Base-by-base conservation (phyloP, 2,329 filamentous ascomycete genomes). In the Albifimbria verrucaria region DNA sequence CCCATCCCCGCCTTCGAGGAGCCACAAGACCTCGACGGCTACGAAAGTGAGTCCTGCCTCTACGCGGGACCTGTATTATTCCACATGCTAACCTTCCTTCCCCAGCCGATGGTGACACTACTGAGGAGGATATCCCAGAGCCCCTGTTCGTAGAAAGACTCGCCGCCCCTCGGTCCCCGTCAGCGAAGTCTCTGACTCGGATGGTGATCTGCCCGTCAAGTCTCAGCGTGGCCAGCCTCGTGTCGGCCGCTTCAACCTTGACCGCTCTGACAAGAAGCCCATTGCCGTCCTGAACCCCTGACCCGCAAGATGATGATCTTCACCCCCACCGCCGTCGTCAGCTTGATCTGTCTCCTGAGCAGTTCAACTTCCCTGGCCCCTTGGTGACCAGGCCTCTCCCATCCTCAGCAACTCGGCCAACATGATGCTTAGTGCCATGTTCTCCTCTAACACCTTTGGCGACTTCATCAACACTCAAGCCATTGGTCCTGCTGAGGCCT, bases 391-490 rank as follows among this genome's bases (percentile, higher is more conserved):
- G 51, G 65, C 74, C 4, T 76, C 76, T 0, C 83, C 86, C 17
- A 83, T 89, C 63, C 72, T 88, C 55, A 83, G 78, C 65, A 86
- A 88, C 54, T 82, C 85, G 18, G 85, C 86, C 52, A 88, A 90
- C 54, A 79, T 92, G 58, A 92, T 92, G 88, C 85, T 92, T 73
- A 87, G 86, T 48, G 87, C 86, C 60, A 85, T 91, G 72, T 79
- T 85, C 51, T 80, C 79, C 2, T 76, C 75, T 52, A 78, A 78
- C 56, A 76, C 78, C 0, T 80, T 81, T 59, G 79, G 77, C 42
- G 79, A 82, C 61, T 79, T 79, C 53, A 73, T 84, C 68, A 80
- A 80, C 58, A 83, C 82, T 5, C 85, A 89, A 63, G 78, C 84
- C n/a, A 78, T 90, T 63, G 88, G 88, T 1, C 87, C 88, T 2